Evolutionary conservation across 805 yeast species (phyloP), one percentile per base, ranked within the genome.

Genomic region (Metschnikowia cubensis): DNA sequence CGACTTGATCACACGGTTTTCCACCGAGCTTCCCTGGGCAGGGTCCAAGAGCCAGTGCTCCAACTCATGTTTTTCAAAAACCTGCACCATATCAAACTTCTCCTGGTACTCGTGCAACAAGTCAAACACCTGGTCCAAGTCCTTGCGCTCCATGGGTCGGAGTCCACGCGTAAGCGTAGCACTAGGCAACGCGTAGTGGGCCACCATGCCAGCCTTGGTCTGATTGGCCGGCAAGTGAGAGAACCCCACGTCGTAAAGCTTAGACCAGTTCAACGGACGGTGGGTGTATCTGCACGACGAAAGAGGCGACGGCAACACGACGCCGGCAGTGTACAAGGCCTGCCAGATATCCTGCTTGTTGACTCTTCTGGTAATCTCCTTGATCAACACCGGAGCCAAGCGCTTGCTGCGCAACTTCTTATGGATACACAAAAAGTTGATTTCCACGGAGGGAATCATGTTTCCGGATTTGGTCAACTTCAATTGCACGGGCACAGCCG

Each of bases 321-420:
- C 82, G 10, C 98, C 99, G 0, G 92, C 96, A 8, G 99, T 92
- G 69, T 89, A 89, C 52, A 94, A 77, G 0, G 98, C 99, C 67
- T 91, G 97, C 96, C 97, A 94, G 52, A 91, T 87, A 51, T 87
- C 81, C 40, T 77, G 76, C 54, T 81, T 77, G 69, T 94, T 92
- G 55, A 94, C 94, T 58, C 98, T 79, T 64, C 99, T 80, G 3
- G 98, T 94, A 57, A 94, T 86, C 68, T 94, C 99, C 62, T 87
- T 87, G 67, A 94, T 94, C 61, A 94, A 74, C 11, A 94, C 87
- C 1, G 99, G 99, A 0, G 99, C 91, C 64, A 94, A 76, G 60
- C 99, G 83, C 67, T 94, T 94, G n/a, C 89, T 78, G 64, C 99
- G 79, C 58, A 94, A 77, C 68, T 92, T 89, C 70, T 94, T 94